Evolutionary conservation across 2,329 filamentous ascomycete species (phyloP), one percentile per base, ranked within the genome.

Genomic region (Neonectria ditissima): DNA sequence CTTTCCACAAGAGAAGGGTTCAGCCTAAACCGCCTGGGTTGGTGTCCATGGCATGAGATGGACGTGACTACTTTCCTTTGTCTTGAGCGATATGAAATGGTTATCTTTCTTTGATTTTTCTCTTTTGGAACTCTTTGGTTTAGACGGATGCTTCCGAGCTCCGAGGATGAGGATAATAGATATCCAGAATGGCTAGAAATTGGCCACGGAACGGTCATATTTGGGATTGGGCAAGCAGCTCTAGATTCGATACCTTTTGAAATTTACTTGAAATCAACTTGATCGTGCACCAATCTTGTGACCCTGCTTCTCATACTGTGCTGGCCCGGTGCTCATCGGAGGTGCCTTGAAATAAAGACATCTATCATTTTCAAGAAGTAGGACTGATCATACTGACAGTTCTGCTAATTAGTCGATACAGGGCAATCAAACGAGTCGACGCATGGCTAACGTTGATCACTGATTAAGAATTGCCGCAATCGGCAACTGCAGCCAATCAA

Each of bases 131-230:
- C 13, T 20, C 47, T 63, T 59, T 41, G 18, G 14, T 41, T 59
- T 71, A 70, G 59, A 66, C 28, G 37, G 47, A 39, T 20, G 66
- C 53, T 59, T 52, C 41, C 24, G 28, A 59, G 68, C 69, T 68
- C 57, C 62, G 62, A 63, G 53, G 43, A 45, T 24, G n/a, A 26
- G 18, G 11, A 59, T 50, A 56, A 62, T 48, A 44, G 41, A 70
- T 54, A 51, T 55, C 32, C 44, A 50, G 34, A 20, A 41, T 39
- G 54, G 32, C 56, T 52, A 22, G 22, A 37, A 41, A 50, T 11
- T 48, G 54, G 60, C 26, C 26, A 45, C 13, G 32, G 54, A 22
- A 8, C 37, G n/a, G 37, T 34, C 20, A 30, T 1, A 14, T 13
- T 34, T 18, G 22, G 30, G 18, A 48, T 34, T 61, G 55, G 13